A percentile compares a stretch with the other conserved stretches of the same genome.
Evolutionary conservation across 140 eudicot species (phyloP).

Genomic region (Senecio squalidus): DNA sequence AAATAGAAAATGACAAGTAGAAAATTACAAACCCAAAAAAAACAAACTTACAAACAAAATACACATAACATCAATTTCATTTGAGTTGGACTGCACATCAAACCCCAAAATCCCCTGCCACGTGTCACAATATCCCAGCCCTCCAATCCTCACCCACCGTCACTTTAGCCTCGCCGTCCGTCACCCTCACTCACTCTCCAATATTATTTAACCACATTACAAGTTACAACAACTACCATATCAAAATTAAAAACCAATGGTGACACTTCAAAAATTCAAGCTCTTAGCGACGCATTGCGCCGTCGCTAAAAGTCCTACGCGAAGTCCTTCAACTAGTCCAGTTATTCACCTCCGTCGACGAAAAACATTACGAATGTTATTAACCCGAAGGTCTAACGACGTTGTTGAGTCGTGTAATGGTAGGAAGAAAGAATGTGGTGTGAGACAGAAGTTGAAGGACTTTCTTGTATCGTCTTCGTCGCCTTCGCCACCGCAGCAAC

Average conservation of each 20-base stretch:
- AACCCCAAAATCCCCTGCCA: neutral
- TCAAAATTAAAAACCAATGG: conserved; percentile 29
- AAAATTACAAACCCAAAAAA: too few relatives aligned
- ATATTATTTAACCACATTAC: neutral
- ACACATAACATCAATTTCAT: neutral
- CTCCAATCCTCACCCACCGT: neutral
- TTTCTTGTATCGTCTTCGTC: conserved; percentile 72
- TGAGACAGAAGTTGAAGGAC: conserved; percentile 65
- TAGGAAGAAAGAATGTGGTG: conserved; percentile 24
- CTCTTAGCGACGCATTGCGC: conserved; percentile 76
- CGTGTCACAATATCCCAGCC: neutral
- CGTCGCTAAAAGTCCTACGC: conserved; percentile 64
- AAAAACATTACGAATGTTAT: conserved; percentile 73
- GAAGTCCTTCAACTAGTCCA: conserved; percentile 79
- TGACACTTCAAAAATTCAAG: conserved; percentile 78
- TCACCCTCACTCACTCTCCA: neutral
- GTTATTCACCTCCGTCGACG: conserved; percentile 78
- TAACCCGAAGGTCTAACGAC: conserved; percentile 39
- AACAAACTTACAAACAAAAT: too few relatives aligned
- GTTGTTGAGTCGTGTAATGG: conserved; percentile 39
- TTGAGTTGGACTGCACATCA: neutral
- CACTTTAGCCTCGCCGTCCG: neutral
- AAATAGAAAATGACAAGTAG: too few relatives aligned
- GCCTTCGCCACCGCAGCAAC: conserved; percentile 34
- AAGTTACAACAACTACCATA: neutral